Conservation (phyloP, 768 basidiomycete species). For the Suillus variegatus region DNA sequence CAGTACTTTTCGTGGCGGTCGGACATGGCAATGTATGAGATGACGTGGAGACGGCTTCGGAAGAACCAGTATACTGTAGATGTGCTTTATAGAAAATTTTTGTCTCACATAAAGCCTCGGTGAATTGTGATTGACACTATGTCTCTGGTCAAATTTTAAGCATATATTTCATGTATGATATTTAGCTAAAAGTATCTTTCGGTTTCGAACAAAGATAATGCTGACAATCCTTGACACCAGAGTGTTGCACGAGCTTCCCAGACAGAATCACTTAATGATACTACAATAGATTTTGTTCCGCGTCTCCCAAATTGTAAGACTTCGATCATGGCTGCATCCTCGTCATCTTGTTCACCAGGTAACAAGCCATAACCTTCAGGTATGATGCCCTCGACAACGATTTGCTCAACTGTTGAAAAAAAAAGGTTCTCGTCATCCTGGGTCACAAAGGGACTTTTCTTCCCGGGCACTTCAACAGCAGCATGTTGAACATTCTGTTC, state of each 20-base stretch:
- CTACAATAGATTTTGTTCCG: conserved; percentile 7
- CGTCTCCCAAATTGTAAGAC: conserved; percentile 11
- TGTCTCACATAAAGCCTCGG: neutral
- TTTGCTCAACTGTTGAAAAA: conserved; percentile 5
- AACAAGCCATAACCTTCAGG: conserved; percentile 17
- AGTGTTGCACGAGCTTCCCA: conserved; percentile 17
- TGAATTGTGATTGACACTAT: too few species aligned
- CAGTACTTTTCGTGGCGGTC: neutral
- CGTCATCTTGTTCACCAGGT: conserved; percentile 12
- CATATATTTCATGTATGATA: neutral
- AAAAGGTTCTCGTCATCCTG: conserved; percentile 3
- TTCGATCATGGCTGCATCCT: conserved; percentile 12
- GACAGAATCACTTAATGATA: conserved; percentile 13
- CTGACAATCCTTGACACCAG: conserved; percentile 17
- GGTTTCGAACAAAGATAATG: conserved; percentile 7
- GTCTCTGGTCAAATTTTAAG: neutral
- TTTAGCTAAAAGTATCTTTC: neutral
- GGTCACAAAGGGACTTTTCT: conserved; percentile 12
- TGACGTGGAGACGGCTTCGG: neutral
- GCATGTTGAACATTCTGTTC: conserved; percentile 7
- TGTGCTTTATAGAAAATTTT: neutral
- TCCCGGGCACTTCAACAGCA: conserved; percentile 4
- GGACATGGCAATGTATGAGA: neutral
- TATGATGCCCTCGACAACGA: conserved; percentile 1
- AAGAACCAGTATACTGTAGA: neutral